Evolutionary conservation across 495 filamentous ascomycete species (phyloP).

Genomic region (Aspergillus bridgeri): DNA sequence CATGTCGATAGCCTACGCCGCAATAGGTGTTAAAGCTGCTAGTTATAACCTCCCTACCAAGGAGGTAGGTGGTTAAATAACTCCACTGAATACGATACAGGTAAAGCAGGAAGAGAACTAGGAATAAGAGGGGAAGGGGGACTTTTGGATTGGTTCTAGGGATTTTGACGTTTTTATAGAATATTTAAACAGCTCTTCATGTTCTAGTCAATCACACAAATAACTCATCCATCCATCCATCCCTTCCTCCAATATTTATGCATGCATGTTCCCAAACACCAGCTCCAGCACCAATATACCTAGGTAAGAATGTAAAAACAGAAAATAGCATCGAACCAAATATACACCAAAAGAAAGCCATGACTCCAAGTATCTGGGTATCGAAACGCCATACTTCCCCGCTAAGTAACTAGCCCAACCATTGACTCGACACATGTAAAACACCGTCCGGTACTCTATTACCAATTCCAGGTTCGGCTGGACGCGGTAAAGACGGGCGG

Average conservation of each 20-base stretch:
- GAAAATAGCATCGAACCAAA: neutral
- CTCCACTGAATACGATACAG: too few relatives aligned
- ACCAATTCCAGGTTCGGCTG: constrained; percentile 95
- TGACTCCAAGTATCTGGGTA: constrained; percentile 3
- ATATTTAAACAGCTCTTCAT: neutral
- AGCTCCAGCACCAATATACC: neutral
- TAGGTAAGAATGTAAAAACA: neutral
- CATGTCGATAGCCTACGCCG: too few relatives aligned
- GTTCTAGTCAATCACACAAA: neutral
- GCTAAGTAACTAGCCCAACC: neutral
- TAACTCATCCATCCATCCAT: neutral
- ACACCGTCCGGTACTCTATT: too few relatives aligned
- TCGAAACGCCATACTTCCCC: neutral
- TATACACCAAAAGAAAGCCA: neutral
- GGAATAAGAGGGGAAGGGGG: too few relatives aligned
- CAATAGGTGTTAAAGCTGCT: too few relatives aligned
- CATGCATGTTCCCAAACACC: neutral
- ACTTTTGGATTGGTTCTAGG: too few relatives aligned
- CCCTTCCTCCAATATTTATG: neutral
- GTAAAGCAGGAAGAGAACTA: too few relatives aligned
- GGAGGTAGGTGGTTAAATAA: too few relatives aligned
- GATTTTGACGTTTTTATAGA: too few relatives aligned
- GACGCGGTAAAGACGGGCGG: constrained; percentile 91
- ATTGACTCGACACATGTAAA: neutral
- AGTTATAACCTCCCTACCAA: too few relatives aligned